Evolutionary conservation across 495 filamentous ascomycete genomes (phyloP), one percentile per base, ranked within the genome.

Genomic region (Durotheca rogersii): DNA sequence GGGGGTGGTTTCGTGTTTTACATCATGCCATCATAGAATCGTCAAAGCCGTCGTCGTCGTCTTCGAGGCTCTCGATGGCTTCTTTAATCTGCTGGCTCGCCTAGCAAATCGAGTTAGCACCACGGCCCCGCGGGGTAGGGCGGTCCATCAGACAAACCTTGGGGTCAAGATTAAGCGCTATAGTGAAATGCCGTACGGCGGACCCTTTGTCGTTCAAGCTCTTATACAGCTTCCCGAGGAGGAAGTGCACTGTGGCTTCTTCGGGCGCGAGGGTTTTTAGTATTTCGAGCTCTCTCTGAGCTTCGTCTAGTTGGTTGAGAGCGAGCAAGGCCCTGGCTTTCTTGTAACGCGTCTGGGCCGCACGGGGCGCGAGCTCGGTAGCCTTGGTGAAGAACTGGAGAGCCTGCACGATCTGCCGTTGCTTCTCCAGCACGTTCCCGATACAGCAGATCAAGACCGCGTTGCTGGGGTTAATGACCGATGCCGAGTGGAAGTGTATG

Each of bases 241-340:
- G 76, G 70, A 93, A 98, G 67, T 96, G 92, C 18, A 98, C 92
- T 58, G 90, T 95, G 15, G 94, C 89, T 63, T 95, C 91, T 60
- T 98, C 90, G 1, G 94, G 93, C 25, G 89, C 90, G 43, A 94
- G 75, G 49, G 95, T 89, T 65, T 92, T 89, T 47, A 97, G 71
- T 7, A 90, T 76, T 66, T 84, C 81, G 36, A 98, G 72, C 61
- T 98, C 93, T 17, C 73, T 71, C 30, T 93, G 70, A 1, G 93
- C 93, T 30, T 81, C 71, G 19, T 86, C 70, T 34, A 79, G 72
- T 38, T 88, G 81, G 7, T 84, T 82, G n/a, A 92, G 72, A 44
- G 82, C 82, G 74, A 96, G 81, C 45, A 96, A 73, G 2, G 85
- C 87, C 31, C 89, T 79, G n/a, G 94, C 93, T 63, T 93, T 95